phyloP scores from a whole-genome alignment of 371 early-diverging fungal genomes.

The Rhizopus arrhizus region DNA sequence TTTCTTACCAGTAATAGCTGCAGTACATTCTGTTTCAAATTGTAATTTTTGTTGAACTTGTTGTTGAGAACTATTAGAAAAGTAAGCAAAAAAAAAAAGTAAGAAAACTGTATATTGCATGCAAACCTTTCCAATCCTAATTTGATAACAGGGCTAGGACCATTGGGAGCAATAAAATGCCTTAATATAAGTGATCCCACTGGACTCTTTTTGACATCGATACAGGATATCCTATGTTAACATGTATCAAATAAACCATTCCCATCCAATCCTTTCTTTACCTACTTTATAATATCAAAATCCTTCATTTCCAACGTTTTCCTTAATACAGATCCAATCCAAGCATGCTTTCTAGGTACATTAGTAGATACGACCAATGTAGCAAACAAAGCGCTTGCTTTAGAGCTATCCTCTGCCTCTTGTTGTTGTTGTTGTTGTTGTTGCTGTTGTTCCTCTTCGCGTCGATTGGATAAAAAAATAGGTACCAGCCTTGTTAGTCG shows the following conservation, averaged over 20 bases:
- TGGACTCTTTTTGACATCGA: constrained; percentile 30
- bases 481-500: constrained; percentile 20
- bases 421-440: constrained; percentile 1
- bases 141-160: constrained; percentile 26
- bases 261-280: not conserved
- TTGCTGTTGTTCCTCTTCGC: constrained; percentile 13
- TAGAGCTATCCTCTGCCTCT: not conserved
- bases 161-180: constrained; percentile 18
- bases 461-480: not conserved
- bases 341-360: constrained; percentile 17
- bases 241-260: not conserved
- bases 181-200: constrained; percentile 37
- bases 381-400: constrained; percentile 19
- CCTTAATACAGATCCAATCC: constrained; percentile 17
- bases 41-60: constrained; percentile 36
- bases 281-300: constrained; percentile 36
- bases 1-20: constrained; percentile 29
- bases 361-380: constrained; percentile 3
- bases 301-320: constrained; percentile 23
- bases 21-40: constrained; percentile 25
- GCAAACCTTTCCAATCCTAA: constrained; percentile 45
- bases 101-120: not conserved
- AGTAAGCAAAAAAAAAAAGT: not conserved
- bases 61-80: constrained; percentile 20
- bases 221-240: constrained; percentile 43